Percentiles rank a stretch among this genome's conserved stretches.
These are phyloP conservation scores for Grosmannia serpens DNA, from an alignment of 2,329 filamentous ascomycete species.

Conservation along the genomic window DNA sequence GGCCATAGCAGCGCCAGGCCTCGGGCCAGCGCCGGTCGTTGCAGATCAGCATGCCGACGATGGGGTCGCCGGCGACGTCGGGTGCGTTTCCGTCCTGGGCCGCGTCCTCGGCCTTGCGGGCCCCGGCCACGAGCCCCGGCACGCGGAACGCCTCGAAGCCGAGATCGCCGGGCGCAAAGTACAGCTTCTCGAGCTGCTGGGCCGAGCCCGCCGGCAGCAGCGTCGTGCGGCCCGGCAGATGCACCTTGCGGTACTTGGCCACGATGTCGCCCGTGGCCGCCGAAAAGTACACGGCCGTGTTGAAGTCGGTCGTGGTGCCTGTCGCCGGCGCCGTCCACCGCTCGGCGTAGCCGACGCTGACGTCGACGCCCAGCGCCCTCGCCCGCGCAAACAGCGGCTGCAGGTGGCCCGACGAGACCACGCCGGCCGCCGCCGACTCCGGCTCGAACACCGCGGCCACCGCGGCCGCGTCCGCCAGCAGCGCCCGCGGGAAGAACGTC, in stretches of 20 bases:
- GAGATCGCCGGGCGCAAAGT: constrained; percentile 39
- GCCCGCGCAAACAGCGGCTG: constrained; percentile 38
- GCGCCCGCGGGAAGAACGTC: constrained; percentile 43
- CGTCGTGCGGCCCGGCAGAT: constrained; percentile 41
- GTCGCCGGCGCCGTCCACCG: constrained; percentile 21
- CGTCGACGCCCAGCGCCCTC: constrained; percentile 33
- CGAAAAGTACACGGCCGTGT: constrained; percentile 40
- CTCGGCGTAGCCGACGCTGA: constrained; percentile 42
- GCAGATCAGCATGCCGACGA: constrained; percentile 42
- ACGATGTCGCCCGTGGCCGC: constrained; percentile 28
- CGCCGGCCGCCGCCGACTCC: constrained; percentile 20
- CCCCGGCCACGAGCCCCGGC: constrained; percentile 28
- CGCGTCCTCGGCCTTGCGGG: constrained; percentile 21
- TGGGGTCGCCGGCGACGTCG: constrained; percentile 29
- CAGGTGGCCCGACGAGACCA: constrained; percentile 25
- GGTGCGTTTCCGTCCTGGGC: background rate
- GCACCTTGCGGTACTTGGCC: constrained; percentile 43
- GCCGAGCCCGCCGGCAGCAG: constrained; percentile 34
- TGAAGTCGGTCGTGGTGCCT: constrained; percentile 27
- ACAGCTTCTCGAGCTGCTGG: constrained; percentile 44
- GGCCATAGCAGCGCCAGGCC: constrained; percentile 35
- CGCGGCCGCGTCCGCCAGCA: constrained; percentile 31
- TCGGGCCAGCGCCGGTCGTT: constrained; percentile 43
- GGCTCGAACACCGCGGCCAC: constrained; percentile 38
- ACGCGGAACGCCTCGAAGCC: constrained; percentile 42